Base-by-base conservation (phyloP, 495 filamentous ascomycete genomes). In the Melanomma pulvis-pyrius region DNA sequence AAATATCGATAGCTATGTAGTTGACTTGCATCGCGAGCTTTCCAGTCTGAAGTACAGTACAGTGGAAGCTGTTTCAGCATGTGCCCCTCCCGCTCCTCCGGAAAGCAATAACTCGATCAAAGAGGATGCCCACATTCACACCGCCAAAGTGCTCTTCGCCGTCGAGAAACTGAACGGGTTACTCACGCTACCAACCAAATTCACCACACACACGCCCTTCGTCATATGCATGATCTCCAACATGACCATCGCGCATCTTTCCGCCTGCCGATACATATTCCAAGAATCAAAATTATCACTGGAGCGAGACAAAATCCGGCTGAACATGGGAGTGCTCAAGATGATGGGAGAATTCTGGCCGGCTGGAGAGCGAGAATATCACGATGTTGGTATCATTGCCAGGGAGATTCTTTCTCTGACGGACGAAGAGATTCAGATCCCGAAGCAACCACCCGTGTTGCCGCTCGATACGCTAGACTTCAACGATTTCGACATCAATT, bases 181-280 rank as follows among this genome's bases (percentile, higher is more conserved):
- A 1, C 68, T 71, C 52, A 67, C 63, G 2, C 68, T 71, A 13
- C 68, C 68, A 13, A 63, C 63, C 1, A 24, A 52, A 0, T 30
- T 67, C 15, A 47, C 41, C 13, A 59, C 51, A 3, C 68, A 71
- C 53, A 71, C 68, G 9, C 68, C 68, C 17, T 71, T 71, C 48
- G 55, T 60, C 41, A 71, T 71, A 29, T 71, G 68, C 63, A 71
- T 67, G 63, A 53, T 67, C 47, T 29, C 53, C 29, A 57, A 57
- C 32, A 67, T 63, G 56, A 71, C 68, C n/a, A 67, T 71, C 32
- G 68, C 57, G 11, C 68, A 71, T 44, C 68, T 71, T 13, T 66
- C 68, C 11, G 68, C 68, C 17, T 71, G 68, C 59, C 24, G 59
- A 15, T 57, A 67, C 22, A 29, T 71, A 7, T 65, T 71, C 32